These are phyloP conservation scores for Hyphopichia burtonii DNA, from an alignment of 1,139 yeast genomes.

Conservation along the genomic window DNA sequence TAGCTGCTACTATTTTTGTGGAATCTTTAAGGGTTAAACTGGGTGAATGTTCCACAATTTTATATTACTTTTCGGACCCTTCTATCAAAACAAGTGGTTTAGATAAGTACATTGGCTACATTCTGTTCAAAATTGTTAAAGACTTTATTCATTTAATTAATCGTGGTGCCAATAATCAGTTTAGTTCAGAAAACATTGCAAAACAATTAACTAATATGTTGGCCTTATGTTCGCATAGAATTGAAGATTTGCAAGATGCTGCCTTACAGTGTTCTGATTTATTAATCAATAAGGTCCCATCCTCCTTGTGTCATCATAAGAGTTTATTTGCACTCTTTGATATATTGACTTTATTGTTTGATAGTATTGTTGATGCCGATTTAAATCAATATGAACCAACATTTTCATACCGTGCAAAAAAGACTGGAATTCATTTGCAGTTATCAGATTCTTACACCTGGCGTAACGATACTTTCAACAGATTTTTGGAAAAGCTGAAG, in stretches of 20 bases:
- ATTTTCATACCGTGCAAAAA: conserved; percentile 61
- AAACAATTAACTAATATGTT: conserved; percentile 69
- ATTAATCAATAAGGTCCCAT: conserved; percentile 69
- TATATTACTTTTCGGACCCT: conserved; percentile 84
- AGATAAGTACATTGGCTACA: conserved; percentile 65
- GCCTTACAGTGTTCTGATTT: conserved; percentile 79
- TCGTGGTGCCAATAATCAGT: conserved; percentile 49
- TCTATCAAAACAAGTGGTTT: conserved; percentile 71
- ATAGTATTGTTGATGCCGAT: conserved; percentile 84
- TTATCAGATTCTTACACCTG: conserved; percentile 79
- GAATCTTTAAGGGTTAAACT: conserved; percentile 77
- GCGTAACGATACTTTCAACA: conserved; percentile 66
- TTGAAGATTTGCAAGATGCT: conserved; percentile 70
- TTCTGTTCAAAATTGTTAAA: conserved; percentile 59
- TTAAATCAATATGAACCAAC: conserved; percentile 83
- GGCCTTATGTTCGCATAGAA: conserved; percentile 74
- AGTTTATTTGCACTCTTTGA: conserved; percentile 81
- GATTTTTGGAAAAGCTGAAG: conserved; percentile 58
- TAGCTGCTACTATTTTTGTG: conserved; percentile 76
- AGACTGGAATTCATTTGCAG: conserved; percentile 56
- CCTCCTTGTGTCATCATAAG: conserved; percentile 71
- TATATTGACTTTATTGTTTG: conserved; percentile 71
- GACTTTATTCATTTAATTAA: conserved; percentile 52
- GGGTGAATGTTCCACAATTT: conserved; percentile 76
- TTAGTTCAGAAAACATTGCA: conserved; percentile 62